phyloP scores from a whole-genome alignment of 148 eudicot species.

The Mesembryanthemum crystallinum region DNA sequence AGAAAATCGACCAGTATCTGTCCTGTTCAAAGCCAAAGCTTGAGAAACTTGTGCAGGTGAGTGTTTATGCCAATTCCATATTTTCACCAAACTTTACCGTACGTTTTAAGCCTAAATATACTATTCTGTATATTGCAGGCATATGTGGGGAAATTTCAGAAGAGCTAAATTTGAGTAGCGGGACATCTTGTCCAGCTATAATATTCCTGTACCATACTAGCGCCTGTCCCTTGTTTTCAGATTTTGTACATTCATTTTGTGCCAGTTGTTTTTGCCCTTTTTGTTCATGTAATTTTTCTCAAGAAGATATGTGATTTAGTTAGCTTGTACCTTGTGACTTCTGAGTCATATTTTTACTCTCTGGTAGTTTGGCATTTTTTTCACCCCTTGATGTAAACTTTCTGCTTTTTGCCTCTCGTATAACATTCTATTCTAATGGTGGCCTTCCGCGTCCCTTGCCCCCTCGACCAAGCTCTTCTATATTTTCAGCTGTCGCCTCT shows the following conservation, averaged over 20 bases:
- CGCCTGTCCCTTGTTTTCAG: constrained; percentile 21
- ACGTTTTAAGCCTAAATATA: not conserved
- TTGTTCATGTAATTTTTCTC: constrained; percentile 17
- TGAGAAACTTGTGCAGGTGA: constrained; percentile 84
- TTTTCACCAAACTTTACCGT: not conserved
- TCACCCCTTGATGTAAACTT: not conserved
- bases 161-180: constrained; percentile 27
- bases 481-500: too few species aligned
- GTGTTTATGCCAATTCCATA: constrained; percentile 9
- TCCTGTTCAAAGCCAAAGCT: constrained; percentile 67
- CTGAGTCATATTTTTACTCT: not conserved
- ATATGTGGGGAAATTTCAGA: constrained; percentile 56
- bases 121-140: constrained; percentile 47
- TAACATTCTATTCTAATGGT: too few species aligned
- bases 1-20: constrained; percentile 70
- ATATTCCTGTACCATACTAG: constrained; percentile 34
- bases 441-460: too few species aligned
- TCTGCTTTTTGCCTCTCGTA: not conserved
- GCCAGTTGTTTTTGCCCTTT: constrained; percentile 17
- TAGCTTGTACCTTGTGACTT: constrained; percentile 20
- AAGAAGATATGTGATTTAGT: constrained; percentile 13
- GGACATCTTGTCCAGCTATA: not conserved
- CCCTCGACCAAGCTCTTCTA: too few species aligned
- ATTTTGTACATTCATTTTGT: constrained; percentile 36
- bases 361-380: not conserved